phyloP scores from a whole-genome alignment of 257 asterid genomes.

The Buddleja alternifolia region DNA sequence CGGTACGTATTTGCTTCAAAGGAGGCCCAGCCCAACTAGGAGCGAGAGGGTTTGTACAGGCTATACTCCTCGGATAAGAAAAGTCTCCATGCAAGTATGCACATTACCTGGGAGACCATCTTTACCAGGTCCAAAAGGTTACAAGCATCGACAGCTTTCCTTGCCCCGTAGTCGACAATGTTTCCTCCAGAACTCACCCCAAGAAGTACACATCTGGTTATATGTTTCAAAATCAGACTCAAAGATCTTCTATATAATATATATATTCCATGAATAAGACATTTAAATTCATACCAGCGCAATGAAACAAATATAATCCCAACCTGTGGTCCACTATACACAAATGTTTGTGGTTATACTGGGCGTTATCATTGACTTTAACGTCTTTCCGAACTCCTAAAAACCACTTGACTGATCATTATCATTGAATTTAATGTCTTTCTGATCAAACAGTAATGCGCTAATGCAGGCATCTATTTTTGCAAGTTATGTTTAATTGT shows the following conservation, averaged over 20 bases:
- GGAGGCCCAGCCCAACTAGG: conserved; percentile 65
- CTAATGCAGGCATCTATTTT: background rate
- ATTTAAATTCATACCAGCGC: background rate
- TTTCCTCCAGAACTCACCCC: conserved; percentile 95
- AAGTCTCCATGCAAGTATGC: conserved; percentile 83
- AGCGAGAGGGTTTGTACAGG: conserved; percentile 74
- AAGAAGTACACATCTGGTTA: conserved; percentile 81
- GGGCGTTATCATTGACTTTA: no score
- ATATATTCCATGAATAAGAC: background rate
- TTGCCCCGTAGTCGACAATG: conserved; percentile 73
- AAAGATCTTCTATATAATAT: conserved; percentile 4
- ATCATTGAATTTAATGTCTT: background rate
- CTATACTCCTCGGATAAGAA: conserved; percentile 69
- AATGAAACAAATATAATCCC: background rate
- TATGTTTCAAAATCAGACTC: background rate
- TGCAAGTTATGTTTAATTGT: conserved; percentile 2
- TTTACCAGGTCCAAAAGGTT: conserved; percentile 82
- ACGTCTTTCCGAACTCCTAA: no score
- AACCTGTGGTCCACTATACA: no score
- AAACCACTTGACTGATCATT: no score
- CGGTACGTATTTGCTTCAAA: conserved; percentile 76
- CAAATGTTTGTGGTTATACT: no score
- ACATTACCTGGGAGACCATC: conserved; percentile 91
- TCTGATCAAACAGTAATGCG: background rate
- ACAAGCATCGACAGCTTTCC: conserved; percentile 81